Evolutionary conservation across 345 rosid species (phyloP).

Genomic region (Psidium guajava): DNA sequence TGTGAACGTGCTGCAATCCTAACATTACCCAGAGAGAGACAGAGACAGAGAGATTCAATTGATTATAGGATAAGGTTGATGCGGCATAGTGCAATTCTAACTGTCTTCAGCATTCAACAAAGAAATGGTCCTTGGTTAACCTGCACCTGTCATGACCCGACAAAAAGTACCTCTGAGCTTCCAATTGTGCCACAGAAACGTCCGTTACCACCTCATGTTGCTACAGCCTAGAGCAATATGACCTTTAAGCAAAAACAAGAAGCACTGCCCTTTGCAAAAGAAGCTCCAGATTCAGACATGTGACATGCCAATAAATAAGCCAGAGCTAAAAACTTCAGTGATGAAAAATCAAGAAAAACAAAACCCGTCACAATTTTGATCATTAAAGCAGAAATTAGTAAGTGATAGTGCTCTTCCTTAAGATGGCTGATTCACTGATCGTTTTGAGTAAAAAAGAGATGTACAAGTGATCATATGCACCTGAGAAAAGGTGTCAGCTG

Average conservation of each 20-base stretch:
- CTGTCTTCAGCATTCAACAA: background rate
- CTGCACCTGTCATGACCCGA: background rate
- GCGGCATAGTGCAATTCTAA: background rate
- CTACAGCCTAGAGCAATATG: background rate
- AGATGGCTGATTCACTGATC: background rate
- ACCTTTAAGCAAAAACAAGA: background rate
- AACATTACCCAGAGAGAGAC: background rate
- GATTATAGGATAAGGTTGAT: background rate
- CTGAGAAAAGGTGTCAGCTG: background rate
- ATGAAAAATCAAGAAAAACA: background rate
- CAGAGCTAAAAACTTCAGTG: background rate
- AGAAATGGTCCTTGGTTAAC: background rate
- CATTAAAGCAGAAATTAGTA: background rate
- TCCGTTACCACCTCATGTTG: background rate
- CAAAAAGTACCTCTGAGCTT: background rate
- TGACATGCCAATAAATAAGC: background rate
- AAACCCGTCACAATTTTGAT: background rate
- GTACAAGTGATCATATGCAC: background rate
- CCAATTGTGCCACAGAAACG: background rate
- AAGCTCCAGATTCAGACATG: background rate
- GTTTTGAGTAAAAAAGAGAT: background rate
- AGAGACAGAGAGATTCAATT: background rate
- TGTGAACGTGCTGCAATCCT: background rate
- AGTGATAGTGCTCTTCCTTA: background rate
- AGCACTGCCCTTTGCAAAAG: background rate